Base-by-base conservation (phyloP, 2,329 filamentous ascomycete species). In the Mycosphaerella sp. region DNA sequence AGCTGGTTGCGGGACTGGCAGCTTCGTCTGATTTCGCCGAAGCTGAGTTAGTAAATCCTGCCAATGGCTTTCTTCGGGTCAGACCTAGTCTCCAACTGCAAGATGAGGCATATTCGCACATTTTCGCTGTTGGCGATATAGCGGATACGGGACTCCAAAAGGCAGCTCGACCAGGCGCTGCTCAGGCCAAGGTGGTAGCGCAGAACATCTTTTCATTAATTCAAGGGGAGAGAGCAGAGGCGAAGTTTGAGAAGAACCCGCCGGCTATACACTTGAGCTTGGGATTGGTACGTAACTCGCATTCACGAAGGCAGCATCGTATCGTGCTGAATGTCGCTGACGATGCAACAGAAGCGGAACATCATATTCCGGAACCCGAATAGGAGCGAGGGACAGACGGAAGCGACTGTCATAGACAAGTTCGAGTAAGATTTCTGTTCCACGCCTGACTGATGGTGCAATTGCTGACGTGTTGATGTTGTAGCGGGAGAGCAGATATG, bases 101-200 rank as follows among this genome's bases (percentile, higher is more conserved):
- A 6, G 77, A 80, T 59, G 67, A 73, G 1, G 54, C 58, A 0
- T 70, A 77, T 7, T 72, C 75, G 1, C 76, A 81, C 56, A 72
- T 86, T 2, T 86, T 82, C 60, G 79, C 78, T 1, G 77, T 81
- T n/a, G 84, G 84, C 14, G 83, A 86, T 58, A 80, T 87, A 4
- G 77, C 81, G 3, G 78, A 80, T 26, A 67, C 67, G 4, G 76
- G 75, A 1, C 73, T 74, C 0, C 77, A 77, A 5, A 83, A 83
- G 63, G 70, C 67, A 41, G 80, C 77, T 0, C 73, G 81, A 8
- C 76, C 80, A 0, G 80, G 79, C 0, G 72, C 73, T 43, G 70
- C 73, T 9, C 83, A 86, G 62, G 79, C 77, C 2, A 69, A 72
- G 31, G 62, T 80, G 3, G 80, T 76, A 0, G 75, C 75, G 1